phyloP scores from a whole-genome alignment of 495 filamentous ascomycete species.

The Penicillium tannophilum region DNA sequence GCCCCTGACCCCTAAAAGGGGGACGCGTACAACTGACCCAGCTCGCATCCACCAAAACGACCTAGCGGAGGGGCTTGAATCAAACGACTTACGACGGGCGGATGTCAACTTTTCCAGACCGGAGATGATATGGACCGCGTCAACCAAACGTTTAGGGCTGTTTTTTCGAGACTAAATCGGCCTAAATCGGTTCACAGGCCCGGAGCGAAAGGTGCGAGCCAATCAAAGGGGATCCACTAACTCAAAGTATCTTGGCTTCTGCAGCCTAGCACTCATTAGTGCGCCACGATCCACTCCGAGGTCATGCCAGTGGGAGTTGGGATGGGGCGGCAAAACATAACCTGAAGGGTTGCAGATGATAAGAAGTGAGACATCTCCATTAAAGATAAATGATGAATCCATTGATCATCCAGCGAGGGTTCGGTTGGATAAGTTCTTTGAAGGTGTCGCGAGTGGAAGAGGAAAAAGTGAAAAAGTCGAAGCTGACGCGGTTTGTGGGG shows the following conservation, averaged over 20 bases:
- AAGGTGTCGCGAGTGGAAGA: not conserved
- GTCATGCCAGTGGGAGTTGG: no score
- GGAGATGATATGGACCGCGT: constrained; percentile 19
- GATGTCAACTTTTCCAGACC: constrained; percentile 22
- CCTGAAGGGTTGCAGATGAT: not conserved
- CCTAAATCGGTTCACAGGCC: constrained; percentile 12
- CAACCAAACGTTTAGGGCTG: constrained; percentile 26
- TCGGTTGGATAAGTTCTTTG: constrained; percentile 3
- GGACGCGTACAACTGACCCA: constrained; percentile 29
- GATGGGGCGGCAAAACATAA: not conserved
- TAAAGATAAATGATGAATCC: not conserved
- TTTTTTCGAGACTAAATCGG: constrained; percentile 1
- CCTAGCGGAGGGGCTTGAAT: not conserved
- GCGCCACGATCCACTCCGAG: constrained; percentile 3
- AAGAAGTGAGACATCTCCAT: not conserved
- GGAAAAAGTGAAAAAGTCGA: constrained; percentile 6
- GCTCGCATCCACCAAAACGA: constrained; percentile 12
- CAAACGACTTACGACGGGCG: constrained; percentile 7
- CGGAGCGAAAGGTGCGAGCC: constrained; percentile 11
- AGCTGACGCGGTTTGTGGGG: constrained; percentile 32
- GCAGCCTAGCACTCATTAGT: constrained; percentile 20
- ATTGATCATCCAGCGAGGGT: not conserved
- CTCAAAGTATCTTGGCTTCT: constrained; percentile 18
- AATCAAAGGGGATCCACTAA: constrained; percentile 12
- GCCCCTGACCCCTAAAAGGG: constrained; percentile 23